Conservation (phyloP, 306 rosid genomes). For the Cucurbita maxima region DNA sequence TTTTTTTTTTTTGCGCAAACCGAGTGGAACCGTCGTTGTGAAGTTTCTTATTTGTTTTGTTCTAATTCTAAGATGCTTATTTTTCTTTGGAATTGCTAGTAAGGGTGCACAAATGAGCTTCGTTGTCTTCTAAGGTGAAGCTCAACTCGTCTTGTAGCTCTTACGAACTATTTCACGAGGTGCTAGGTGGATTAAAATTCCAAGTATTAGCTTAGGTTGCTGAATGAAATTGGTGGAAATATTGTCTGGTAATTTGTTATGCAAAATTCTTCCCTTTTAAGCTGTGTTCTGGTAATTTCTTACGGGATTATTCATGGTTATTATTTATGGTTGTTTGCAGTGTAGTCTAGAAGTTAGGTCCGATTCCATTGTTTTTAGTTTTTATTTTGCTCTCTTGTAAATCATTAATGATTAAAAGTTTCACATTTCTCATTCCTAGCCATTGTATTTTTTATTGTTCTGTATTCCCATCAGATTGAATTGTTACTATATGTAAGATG, state of each 20-base stretch:
- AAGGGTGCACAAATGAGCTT: neutral
- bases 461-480: slow-evolving; percentile 1
- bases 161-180: neutral
- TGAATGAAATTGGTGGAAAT: neutral
- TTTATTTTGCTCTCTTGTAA: neutral
- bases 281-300: neutral
- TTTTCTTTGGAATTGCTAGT: neutral
- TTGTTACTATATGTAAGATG: slow-evolving; percentile 14
- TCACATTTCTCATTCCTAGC: neutral
- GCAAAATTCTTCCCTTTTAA: neutral
- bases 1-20: neutral
- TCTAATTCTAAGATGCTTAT: neutral
- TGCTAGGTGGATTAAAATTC: neutral
- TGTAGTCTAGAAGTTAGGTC: neutral
- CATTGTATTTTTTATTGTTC: neutral
- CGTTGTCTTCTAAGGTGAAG: neutral
- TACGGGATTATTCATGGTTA: neutral
- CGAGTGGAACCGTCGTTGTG: neutral
- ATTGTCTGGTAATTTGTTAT: neutral
- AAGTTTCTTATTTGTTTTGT: neutral
- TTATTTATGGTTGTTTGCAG: neutral
- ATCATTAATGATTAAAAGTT: neutral
- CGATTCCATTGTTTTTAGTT: neutral
- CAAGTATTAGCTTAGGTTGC: neutral
- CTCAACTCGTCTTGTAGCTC: neutral